Evolutionary conservation across 768 basidiomycete species (phyloP), one percentile per base, ranked within the genome.

Genomic region (Amyloporia xantha): DNA sequence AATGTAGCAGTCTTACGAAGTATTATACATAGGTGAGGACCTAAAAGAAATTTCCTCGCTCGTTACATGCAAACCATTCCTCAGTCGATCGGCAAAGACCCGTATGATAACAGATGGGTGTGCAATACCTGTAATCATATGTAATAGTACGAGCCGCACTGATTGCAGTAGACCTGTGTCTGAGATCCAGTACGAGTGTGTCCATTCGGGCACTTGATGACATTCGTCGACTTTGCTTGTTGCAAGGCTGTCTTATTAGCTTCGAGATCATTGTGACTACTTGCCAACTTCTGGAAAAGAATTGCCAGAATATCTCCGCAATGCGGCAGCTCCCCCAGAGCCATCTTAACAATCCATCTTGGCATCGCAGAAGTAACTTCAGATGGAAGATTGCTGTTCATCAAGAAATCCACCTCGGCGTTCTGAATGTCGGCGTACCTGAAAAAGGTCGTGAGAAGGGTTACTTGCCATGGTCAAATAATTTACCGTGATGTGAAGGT

Each of bases 381-480:
- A 5, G 23, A 15, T 4, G 27, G 15, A 12, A 44, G 17, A 6
- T 27, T 12, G 4, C 33, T 27, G 11, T 44, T 17, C n/a, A 44
- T n/a, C 5, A 35, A 12, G 19, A 23, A 35, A 11, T 47, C 12
- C 7, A 47, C 35, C 27, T 35, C 45, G 7, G 19, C 15, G 5
- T 47, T 13, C 30, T 11, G 33, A 5, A 47, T 23, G 17, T 47
- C 45, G 5, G 45, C 5, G 33, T 47, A 47, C 21, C 45, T 47
- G 20, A 23, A 30, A 17, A 10, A 13, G 13, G 9, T 10, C 27
- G 28, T 30, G 4, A 17, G 21, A 13, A 5, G 12, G 10, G 12
- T 12, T 27, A 23, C 9, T 13, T n/a, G 7, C 11, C 41, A 23
- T 6, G 21, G 7, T 12, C 41, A 43, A 44, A 12, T 17, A n/a